Percentiles rank a stretch among this genome's conserved stretches.
These are phyloP conservation scores for Tilletia setariae DNA, from an alignment of 1,284 basidiomycete genomes.

Conservation along the genomic window DNA sequence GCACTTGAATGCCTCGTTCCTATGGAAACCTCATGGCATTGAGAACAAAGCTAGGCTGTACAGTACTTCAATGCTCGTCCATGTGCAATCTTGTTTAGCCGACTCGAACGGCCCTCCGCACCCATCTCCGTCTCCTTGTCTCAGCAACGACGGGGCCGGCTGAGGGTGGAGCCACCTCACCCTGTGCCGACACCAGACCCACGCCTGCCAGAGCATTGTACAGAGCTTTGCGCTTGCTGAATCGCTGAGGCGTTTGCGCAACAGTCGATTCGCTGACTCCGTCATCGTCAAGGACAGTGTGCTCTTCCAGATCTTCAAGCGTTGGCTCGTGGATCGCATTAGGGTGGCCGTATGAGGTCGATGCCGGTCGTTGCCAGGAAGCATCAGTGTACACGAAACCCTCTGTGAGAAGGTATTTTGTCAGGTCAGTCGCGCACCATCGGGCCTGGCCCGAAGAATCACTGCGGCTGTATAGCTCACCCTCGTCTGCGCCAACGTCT, in stretches of 20 bases:
- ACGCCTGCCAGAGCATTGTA: constrained; percentile 12
- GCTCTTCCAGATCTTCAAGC: not conserved
- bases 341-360: constrained; percentile 44
- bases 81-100: no score
- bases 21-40: no score
- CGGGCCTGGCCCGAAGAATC: not conserved
- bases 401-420: constrained; percentile 16
- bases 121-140: constrained; percentile 7
- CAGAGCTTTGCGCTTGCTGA: constrained; percentile 8
- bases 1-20: no score
- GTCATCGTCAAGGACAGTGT: not conserved
- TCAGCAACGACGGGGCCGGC: not conserved
- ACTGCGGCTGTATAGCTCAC: constrained; percentile 6
- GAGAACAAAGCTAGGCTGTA: no score
- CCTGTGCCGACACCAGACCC: not conserved
- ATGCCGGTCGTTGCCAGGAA: constrained; percentile 48
- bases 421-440: not conserved
- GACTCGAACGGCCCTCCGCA: constrained; percentile 3
- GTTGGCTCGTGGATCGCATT: not conserved
- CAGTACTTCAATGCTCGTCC: no score
- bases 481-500: constrained; percentile 43
- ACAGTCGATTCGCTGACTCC: not conserved
- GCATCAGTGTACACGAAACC: constrained; percentile 52
- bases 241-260: not conserved
- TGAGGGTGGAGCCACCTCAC: not conserved